phyloP scores from a whole-genome alignment of 768 basidiomycete species.

The Mycena capillaripes region DNA sequence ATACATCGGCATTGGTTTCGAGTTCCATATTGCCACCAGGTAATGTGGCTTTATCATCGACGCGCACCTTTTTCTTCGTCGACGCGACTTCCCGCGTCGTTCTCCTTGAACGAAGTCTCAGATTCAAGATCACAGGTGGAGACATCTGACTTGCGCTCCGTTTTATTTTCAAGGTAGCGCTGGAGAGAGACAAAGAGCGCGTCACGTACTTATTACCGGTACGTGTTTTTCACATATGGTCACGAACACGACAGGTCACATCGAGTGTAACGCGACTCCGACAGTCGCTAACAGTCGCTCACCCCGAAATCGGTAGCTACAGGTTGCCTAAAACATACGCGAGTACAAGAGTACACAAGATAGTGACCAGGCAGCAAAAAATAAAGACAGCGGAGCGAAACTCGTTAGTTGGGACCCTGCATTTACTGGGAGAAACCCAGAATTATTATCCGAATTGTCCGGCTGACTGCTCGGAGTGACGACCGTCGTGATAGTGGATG shows the following conservation, averaged over 20 bases:
- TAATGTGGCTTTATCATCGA: conserved; percentile 37
- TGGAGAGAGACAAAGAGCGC: neutral
- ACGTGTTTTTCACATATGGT: too few relatives aligned
- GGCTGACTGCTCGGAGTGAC: neutral
- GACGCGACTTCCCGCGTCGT: conserved; percentile 29
- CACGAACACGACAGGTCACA: neutral
- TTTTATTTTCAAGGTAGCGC: conserved; percentile 17
- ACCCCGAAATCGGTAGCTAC: neutral
- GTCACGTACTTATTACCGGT: too few relatives aligned
- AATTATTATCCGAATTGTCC: conserved; percentile 26
- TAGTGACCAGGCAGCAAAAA: conserved; percentile 24
- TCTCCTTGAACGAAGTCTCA: conserved; percentile 35
- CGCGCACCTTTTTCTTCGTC: conserved; percentile 47
- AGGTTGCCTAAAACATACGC: neutral
- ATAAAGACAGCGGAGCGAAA: neutral
- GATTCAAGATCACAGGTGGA: conserved; percentile 28
- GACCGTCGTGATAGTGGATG: conserved; percentile 28
- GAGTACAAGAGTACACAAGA: conserved; percentile 25
- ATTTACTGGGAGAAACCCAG: conserved; percentile 42
- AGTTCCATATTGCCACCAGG: conserved; percentile 54
- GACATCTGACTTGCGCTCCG: conserved; percentile 60
- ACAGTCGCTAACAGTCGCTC: too few relatives aligned
- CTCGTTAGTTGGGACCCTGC: conserved; percentile 15
- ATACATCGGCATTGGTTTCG: conserved; percentile 58
- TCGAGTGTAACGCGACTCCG: neutral